Evolutionary conservation across 2,329 filamentous ascomycete genomes (phyloP).

Genomic region (Tolypocladium tropicale): DNA sequence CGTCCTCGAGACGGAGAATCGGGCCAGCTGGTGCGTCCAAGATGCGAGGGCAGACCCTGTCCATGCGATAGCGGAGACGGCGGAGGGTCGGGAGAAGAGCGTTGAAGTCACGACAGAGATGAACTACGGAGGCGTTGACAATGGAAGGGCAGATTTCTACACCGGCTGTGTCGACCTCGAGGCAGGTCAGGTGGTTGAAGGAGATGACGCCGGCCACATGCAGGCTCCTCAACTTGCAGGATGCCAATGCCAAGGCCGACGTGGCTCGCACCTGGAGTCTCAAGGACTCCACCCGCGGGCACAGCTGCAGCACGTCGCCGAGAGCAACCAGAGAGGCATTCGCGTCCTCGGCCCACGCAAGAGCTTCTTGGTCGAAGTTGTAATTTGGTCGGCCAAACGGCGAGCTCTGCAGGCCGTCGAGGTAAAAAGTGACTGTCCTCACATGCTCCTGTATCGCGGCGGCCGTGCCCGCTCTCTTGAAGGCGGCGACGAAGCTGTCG

Average conservation of each 20-base stretch:
- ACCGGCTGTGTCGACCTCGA: background rate
- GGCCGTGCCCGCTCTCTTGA: background rate
- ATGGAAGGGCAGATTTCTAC: background rate
- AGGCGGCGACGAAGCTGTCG: background rate
- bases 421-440: background rate
- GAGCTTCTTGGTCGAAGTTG: background rate
- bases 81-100: background rate
- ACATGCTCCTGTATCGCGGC: background rate
- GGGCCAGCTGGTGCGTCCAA: background rate
- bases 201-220: background rate
- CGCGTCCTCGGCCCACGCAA: background rate
- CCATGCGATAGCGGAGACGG: background rate
- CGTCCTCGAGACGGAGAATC: background rate
- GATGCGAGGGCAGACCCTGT: background rate
- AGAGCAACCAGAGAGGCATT: background rate
- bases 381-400: background rate
- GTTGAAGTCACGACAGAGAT: background rate
- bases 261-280: background rate
- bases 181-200: background rate
- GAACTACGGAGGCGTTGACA: background rate
- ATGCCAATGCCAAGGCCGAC: background rate
- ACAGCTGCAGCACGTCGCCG: background rate
- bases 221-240: background rate
- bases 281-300: background rate
- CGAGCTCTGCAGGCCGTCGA: background rate